These are phyloP conservation scores for Codiaeum variegatum DNA, from an alignment of 441 rosid species.

Conservation along the genomic window DNA sequence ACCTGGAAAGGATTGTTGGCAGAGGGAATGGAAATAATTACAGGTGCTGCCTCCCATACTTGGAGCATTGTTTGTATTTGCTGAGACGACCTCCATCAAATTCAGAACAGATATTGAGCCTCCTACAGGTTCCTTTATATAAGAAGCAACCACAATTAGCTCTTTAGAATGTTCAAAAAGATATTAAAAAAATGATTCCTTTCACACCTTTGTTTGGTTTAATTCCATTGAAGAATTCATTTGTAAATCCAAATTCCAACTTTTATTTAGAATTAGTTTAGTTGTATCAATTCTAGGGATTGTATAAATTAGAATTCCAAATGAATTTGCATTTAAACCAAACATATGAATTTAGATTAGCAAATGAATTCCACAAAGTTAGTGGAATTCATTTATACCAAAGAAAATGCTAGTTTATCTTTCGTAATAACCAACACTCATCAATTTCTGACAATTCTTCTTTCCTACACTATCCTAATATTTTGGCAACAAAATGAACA, in stretches of 20 bases:
- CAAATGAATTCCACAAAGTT: no score
- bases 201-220: no score
- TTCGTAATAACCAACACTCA: slow-evolving; percentile 1
- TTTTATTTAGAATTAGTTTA: no score
- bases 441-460: neutral
- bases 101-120: slow-evolving; percentile 61
- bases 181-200: neutral
- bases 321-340: no score
- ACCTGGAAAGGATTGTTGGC: slow-evolving; percentile 83
- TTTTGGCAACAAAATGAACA: slow-evolving; percentile 4
- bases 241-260: no score
- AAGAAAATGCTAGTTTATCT: neutral
- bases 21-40: slow-evolving; percentile 60
- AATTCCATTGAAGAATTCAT: no score
- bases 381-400: no score
- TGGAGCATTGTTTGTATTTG: slow-evolving; percentile 34
- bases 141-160: slow-evolving; percentile 29
- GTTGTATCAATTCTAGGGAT: no score
- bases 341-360: no score
- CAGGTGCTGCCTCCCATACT: slow-evolving; percentile 34
- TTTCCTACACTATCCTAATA: neutral
- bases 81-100: slow-evolving; percentile 62
- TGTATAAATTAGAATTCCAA: no score
- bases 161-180: slow-evolving; percentile 7
- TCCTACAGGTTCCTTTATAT: slow-evolving; percentile 49